Conservation (phyloP, 345 rosid species). For the Atalantia buxifolia region DNA sequence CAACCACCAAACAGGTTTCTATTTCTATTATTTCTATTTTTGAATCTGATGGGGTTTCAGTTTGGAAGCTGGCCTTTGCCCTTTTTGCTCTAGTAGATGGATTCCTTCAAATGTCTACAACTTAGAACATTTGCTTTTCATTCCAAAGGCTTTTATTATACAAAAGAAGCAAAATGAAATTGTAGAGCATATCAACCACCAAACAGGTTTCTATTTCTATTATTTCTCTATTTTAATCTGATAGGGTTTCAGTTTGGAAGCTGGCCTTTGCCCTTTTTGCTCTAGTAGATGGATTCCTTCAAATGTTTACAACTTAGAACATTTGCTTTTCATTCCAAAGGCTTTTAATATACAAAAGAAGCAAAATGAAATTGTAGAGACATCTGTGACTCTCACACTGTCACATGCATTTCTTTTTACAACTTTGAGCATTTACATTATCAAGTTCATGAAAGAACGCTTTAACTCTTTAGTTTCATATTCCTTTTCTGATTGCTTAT, state of each 20-base stretch:
- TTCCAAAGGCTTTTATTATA: too few relatives aligned
- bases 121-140: background rate
- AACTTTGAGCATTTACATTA: background rate
- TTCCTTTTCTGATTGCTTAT: background rate
- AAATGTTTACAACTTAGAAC: constrained; percentile 4
- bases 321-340: background rate
- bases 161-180: too few relatives aligned
- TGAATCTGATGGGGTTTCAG: constrained; percentile 9
- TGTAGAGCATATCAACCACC: constrained; percentile 31
- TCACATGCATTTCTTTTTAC: background rate
- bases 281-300: constrained; percentile 8
- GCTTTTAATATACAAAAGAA: constrained; percentile 6
- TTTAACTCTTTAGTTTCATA: background rate
- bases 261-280: constrained; percentile 14
- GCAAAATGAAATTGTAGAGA: background rate
- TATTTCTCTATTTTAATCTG: constrained; percentile 12
- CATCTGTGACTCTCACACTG: background rate
- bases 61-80: constrained; percentile 23
- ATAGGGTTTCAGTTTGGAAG: constrained; percentile 21
- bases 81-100: constrained; percentile 4
- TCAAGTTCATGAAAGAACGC: background rate
- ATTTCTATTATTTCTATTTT: constrained; percentile 18
- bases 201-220: constrained; percentile 12
- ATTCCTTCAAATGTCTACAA: constrained; percentile 14
- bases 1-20: constrained; percentile 22